phyloP scores from a whole-genome alignment of 2,329 filamentous ascomycete species.

The Penicillium capsulatum region DNA sequence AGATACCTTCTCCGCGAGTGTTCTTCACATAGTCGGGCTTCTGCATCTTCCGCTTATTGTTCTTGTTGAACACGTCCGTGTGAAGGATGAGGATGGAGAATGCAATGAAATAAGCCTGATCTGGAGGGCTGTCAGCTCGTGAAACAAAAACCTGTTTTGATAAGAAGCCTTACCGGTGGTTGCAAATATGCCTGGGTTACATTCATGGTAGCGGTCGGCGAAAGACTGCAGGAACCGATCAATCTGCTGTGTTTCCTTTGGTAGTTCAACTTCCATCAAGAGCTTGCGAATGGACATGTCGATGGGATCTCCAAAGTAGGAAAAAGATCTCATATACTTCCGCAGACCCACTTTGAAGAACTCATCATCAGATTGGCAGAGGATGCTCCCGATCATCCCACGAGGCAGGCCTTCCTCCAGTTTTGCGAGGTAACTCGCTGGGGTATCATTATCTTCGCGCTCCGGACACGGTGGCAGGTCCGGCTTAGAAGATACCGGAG shows the following conservation, averaged over 20 bases:
- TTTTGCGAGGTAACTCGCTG: conserved; percentile 80
- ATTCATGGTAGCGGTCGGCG: conserved; percentile 94
- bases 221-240: conserved; percentile 92
- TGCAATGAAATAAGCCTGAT: conserved; percentile 97
- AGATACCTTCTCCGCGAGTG: conserved; percentile 84
- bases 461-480: conserved; percentile 66
- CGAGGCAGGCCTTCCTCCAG: conserved; percentile 76
- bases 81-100: conserved; percentile 96
- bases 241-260: conserved; percentile 97
- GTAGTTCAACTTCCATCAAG: conserved; percentile 91
- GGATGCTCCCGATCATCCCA: conserved; percentile 74
- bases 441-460: conserved; percentile 79
- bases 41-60: conserved; percentile 99
- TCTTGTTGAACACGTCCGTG: conserved; percentile 99
- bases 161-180: conserved; percentile 56
- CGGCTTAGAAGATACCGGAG: conserved; percentile 64
- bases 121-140: too few relatives aligned
- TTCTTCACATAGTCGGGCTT: conserved; percentile 94
- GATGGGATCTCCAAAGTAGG: conserved; percentile 94
- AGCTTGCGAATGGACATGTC: conserved; percentile 97
- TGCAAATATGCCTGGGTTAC: conserved; percentile 92
- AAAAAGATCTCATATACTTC: conserved; percentile 92
- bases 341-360: conserved; percentile 80
- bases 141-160: too few relatives aligned
- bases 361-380: conserved; percentile 80